Percentiles rank a stretch among this genome's conserved stretches.
Evolutionary conservation across 1,139 yeast species (phyloP).

Genomic region (Hanseniaspora uvarum): DNA sequence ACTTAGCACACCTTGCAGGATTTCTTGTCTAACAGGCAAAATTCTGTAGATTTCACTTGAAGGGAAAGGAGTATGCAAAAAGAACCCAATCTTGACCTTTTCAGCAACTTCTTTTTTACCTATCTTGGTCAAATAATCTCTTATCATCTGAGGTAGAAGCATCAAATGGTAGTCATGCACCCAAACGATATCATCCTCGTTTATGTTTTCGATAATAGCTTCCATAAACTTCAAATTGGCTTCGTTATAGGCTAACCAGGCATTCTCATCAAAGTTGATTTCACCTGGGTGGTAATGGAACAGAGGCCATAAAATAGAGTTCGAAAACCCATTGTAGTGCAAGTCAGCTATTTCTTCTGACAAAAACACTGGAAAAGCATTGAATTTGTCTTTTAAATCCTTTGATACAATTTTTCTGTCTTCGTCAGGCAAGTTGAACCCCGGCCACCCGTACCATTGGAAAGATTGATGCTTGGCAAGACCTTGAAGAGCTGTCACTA

Average conservation of each 20-base stretch:
- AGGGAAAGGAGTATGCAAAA: slow-evolving; percentile 96
- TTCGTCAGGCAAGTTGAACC: slow-evolving; percentile 69
- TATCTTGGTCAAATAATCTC: slow-evolving; percentile 46
- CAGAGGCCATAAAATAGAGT: slow-evolving; percentile 89
- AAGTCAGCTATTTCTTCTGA: slow-evolving; percentile 84
- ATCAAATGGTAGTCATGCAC: slow-evolving; percentile 95
- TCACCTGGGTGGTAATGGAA: slow-evolving; percentile 99
- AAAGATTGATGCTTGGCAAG: slow-evolving; percentile 73
- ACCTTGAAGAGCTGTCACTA: slow-evolving; percentile 92
- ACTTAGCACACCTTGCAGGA: slow-evolving; percentile 78
- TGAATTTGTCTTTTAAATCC: slow-evolving; percentile 67
- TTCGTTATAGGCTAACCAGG: slow-evolving; percentile 96
- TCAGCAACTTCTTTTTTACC: slow-evolving; percentile 32
- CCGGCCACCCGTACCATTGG: slow-evolving; percentile 99
- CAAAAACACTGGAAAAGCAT: slow-evolving; percentile 81
- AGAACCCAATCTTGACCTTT: slow-evolving; percentile 69
- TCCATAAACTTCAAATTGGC: slow-evolving; percentile 80
- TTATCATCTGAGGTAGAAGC: slow-evolving; percentile 84
- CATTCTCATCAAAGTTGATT: slow-evolving; percentile 93
- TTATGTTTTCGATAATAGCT: slow-evolving; percentile 57
- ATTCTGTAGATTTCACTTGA: slow-evolving; percentile 92
- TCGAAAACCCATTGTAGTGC: slow-evolving; percentile 93
- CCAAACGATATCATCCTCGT: slow-evolving; percentile 88
- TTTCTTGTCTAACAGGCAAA: slow-evolving; percentile 88
- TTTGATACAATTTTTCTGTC: slow-evolving; percentile 60